phyloP scores from a whole-genome alignment of 2,329 filamentous ascomycete species.

The Aspergillus awamori region DNA sequence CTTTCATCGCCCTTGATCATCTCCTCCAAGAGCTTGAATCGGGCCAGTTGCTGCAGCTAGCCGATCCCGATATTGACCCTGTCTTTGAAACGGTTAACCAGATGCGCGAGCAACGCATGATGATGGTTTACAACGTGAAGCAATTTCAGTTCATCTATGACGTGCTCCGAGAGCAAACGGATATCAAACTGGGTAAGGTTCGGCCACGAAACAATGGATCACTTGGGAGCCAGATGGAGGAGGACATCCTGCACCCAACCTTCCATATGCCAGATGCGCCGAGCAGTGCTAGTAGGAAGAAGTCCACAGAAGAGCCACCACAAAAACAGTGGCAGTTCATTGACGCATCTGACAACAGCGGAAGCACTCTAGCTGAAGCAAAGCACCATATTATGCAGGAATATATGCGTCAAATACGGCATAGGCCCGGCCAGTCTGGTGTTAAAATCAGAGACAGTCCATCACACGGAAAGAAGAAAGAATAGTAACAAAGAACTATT shows the following conservation, averaged over 20 bases:
- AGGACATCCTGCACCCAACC: background rate
- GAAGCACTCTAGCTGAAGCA: slow-evolving; percentile 43
- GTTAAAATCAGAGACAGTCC: slow-evolving; percentile 3
- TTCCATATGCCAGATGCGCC: slow-evolving; percentile 23
- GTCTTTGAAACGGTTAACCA: slow-evolving; percentile 78
- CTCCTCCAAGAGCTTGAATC: slow-evolving; percentile 78
- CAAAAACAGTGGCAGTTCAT: slow-evolving; percentile 44
- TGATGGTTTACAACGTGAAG: slow-evolving; percentile 89
- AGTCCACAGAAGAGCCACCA: slow-evolving; percentile 13
- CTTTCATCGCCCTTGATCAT: slow-evolving; percentile 95
- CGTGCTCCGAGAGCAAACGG: slow-evolving; percentile 66
- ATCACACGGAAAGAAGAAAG: slow-evolving; percentile 17
- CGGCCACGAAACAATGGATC: too few species aligned
- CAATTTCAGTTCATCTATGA: slow-evolving; percentile 91
- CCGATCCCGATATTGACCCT: slow-evolving; percentile 61
- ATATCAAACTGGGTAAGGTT: slow-evolving; percentile 36
- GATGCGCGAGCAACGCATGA: slow-evolving; percentile 83
- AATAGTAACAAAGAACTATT: slow-evolving; percentile 12
- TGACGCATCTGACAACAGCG: slow-evolving; percentile 40
- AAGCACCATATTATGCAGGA: slow-evolving; percentile 51
- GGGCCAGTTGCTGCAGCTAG: slow-evolving; percentile 62
- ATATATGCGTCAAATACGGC: slow-evolving; percentile 43
- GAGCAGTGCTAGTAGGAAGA: slow-evolving; percentile 2
- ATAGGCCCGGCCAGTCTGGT: slow-evolving; percentile 21
- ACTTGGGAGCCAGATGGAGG: too few species aligned